A percentile compares a stretch with the other conserved stretches of the same genome.
Evolutionary conservation across 768 basidiomycete species (phyloP).

Genomic region (Panaeolus papilionaceus): DNA sequence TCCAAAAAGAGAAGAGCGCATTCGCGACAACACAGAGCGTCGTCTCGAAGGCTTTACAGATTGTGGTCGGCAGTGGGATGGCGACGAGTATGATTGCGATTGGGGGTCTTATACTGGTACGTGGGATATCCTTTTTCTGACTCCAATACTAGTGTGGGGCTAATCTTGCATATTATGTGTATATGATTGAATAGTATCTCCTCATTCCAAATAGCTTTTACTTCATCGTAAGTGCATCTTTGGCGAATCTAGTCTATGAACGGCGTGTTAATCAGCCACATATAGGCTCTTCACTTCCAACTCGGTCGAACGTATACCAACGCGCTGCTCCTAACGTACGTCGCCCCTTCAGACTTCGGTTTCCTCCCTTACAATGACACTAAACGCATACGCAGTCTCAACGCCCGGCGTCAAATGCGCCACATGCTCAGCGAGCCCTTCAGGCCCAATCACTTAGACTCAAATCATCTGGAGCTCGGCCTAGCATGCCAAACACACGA

Average conservation of each 20-base stretch:
- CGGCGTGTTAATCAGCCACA: neutral
- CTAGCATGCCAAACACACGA: neutral
- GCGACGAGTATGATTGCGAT: slow-evolving; percentile 6
- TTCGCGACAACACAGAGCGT: neutral
- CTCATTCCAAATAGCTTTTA: neutral
- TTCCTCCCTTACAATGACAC: too few species aligned
- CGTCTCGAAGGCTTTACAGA: neutral
- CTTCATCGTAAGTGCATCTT: neutral
- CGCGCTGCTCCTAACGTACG: neutral
- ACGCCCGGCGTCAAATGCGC: neutral
- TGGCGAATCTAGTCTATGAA: neutral
- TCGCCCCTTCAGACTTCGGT: neutral
- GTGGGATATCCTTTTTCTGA: too few species aligned
- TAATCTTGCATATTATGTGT: too few species aligned
- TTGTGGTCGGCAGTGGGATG: neutral
- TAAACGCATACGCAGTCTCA: neutral
- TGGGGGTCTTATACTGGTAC: neutral
- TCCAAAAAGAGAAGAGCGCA: neutral
- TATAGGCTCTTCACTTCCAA: slow-evolving; percentile 7
- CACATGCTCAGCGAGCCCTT: neutral
- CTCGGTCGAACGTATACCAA: slow-evolving; percentile 3
- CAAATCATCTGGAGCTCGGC: neutral
- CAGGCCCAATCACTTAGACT: neutral
- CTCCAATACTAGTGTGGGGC: too few species aligned
- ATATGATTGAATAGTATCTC: neutral